Conservation (phyloP, 1,284 basidiomycete genomes). For the Wolfiporia cocos region DNA sequence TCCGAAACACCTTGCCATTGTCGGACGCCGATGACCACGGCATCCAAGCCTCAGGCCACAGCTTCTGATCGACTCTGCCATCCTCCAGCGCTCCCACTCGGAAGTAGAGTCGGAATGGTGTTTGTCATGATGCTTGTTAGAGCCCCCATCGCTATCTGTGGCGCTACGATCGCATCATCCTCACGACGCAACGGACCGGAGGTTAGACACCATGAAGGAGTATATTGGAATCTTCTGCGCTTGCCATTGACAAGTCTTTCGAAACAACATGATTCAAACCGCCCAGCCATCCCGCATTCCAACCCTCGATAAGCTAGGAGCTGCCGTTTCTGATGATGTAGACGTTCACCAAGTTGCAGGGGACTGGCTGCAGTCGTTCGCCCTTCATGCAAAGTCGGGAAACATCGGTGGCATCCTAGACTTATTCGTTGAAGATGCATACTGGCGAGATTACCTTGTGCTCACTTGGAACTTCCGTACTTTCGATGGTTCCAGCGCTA, state of each 20-base stretch:
- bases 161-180: background rate
- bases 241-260: background rate
- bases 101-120: no score
- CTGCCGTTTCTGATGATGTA: constrained; percentile 23
- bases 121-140: no score
- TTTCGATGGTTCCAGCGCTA: constrained; percentile 35
- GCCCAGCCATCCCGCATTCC: constrained; percentile 20
- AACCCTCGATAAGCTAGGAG: constrained; percentile 31
- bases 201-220: background rate
- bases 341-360: constrained; percentile 28
- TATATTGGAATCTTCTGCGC: background rate
- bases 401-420: constrained; percentile 28
- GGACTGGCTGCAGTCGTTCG: constrained; percentile 41
- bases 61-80: no score
- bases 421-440: constrained; percentile 37
- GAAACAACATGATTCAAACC: background rate
- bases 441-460: constrained; percentile 51
- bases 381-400: constrained; percentile 24
- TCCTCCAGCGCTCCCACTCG: no score
- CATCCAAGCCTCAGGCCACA: no score
- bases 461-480: constrained; percentile 60
- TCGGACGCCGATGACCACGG: no score
- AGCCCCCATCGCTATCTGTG: background rate
- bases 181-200: background rate
- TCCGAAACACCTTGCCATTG: no score